Evolutionary conservation across 2,329 filamentous ascomycete genomes (phyloP).

Genomic region (Calonectria pseudoreteaudii): DNA sequence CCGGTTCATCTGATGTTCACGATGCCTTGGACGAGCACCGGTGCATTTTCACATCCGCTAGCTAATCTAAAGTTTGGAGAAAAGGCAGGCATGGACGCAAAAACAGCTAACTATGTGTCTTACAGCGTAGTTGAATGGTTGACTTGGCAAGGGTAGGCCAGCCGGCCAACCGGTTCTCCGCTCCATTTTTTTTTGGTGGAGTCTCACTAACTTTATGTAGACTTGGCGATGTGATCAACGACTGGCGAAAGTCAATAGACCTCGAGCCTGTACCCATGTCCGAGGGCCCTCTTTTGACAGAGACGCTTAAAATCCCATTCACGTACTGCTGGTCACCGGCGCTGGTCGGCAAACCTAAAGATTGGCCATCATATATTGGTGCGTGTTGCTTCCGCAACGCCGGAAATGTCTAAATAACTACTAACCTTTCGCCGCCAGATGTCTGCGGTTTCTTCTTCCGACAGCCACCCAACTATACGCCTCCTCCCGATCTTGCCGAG

Average conservation of each 20-base stretch:
- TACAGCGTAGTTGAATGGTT: constrained; percentile 81
- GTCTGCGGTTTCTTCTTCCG: constrained; percentile 77
- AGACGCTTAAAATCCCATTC: constrained; percentile 75
- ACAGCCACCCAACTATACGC: constrained; percentile 65
- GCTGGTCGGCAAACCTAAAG: constrained; percentile 73
- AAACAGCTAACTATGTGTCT: constrained; percentile 76
- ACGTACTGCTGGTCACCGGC: constrained; percentile 84
- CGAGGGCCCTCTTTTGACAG: constrained; percentile 77
- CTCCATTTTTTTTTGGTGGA: background rate
- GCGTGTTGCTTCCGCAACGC: constrained; percentile 27
- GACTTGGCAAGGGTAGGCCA: constrained; percentile 75
- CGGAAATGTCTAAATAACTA: too few species aligned
- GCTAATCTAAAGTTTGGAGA: constrained; percentile 69
- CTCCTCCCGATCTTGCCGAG: constrained; percentile 62
- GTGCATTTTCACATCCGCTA: constrained; percentile 78
- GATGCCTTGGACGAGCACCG: constrained; percentile 82
- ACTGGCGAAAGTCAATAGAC: constrained; percentile 29
- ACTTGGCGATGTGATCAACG: constrained; percentile 35
- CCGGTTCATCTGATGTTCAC: constrained; percentile 63
- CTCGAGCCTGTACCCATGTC: constrained; percentile 51
- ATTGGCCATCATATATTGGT: constrained; percentile 73
- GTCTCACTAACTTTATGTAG: constrained; percentile 17
- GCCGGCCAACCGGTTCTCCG: background rate
- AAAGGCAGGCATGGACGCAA: constrained; percentile 59
- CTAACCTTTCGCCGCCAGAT: constrained; percentile 30